These are phyloP conservation scores for Quercus phellos DNA, from an alignment of 331 rosid species.

Conservation along the genomic window DNA sequence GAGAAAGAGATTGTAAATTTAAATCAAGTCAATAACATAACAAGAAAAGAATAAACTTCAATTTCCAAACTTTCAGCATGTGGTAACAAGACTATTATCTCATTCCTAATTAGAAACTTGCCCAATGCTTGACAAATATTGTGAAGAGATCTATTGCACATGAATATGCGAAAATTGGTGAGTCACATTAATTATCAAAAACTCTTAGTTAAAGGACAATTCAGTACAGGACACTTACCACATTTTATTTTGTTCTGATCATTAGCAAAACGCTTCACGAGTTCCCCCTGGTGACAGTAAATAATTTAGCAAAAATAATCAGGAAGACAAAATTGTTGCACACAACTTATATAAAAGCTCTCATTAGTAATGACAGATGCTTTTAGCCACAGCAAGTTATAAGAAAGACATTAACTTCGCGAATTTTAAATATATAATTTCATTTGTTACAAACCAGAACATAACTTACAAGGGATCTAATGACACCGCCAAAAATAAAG, in stretches of 20 bases:
- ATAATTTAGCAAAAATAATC: not conserved
- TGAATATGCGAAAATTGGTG: not conserved
- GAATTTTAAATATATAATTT: not conserved
- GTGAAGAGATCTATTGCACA: not conserved
- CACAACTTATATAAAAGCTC: not conserved
- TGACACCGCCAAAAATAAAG: not conserved
- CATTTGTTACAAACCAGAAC: not conserved
- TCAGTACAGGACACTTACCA: slow-evolving; percentile 47
- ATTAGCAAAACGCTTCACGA: slow-evolving; percentile 89
- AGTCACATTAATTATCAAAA: not conserved
- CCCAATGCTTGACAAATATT: not conserved
- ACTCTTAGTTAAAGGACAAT: not conserved
- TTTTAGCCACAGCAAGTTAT: not conserved
- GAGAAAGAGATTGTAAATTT: no score
- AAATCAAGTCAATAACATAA: not conserved
- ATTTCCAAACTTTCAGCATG: not conserved
- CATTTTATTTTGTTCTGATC: slow-evolving; percentile 89
- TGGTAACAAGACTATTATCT: not conserved
- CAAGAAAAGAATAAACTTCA: not conserved
- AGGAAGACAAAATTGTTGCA: slow-evolving; percentile 1
- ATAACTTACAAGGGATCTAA: not conserved
- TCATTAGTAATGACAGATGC: not conserved
- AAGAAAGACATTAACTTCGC: not conserved
- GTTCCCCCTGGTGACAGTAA: slow-evolving; percentile 70
- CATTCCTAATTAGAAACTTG: not conserved